A percentile compares a stretch with the other conserved stretches of the same genome.
phyloP scores from a whole-genome alignment of 495 filamentous ascomycete species.

The Aspergillus olivimuriae region DNA sequence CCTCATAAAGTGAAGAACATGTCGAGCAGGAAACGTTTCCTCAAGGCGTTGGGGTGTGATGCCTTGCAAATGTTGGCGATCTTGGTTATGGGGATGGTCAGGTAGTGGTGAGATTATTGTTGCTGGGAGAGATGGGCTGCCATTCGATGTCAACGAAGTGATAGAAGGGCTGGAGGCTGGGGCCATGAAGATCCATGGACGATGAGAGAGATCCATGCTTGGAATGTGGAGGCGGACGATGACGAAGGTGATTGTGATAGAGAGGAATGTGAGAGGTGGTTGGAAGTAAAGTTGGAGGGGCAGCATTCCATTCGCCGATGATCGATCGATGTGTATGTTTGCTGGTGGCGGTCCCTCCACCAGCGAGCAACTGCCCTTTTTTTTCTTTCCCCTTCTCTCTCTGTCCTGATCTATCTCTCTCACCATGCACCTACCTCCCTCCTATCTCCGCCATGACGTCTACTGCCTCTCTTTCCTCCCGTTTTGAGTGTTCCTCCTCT shows the following conservation, averaged over 20 bases:
- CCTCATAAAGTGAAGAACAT: too few species aligned
- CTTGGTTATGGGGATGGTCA: too few species aligned
- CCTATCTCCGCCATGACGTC: conserved; percentile 11
- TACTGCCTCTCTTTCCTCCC: conserved; percentile 14
- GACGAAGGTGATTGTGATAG: too few species aligned
- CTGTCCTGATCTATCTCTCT: neutral
- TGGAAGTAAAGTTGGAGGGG: neutral
- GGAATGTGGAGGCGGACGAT: too few species aligned
- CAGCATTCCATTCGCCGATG: too few species aligned
- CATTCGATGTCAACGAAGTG: conserved; percentile 2
- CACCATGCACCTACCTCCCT: neutral
- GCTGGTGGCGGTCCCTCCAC: too few species aligned
- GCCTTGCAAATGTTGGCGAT: too few species aligned
- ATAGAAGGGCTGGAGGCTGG: conserved; percentile 5
- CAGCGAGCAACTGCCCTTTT: too few species aligned
- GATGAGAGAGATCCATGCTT: neutral
- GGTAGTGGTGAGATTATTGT: neutral
- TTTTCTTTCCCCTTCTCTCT: neutral
- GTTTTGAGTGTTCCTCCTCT: conserved; percentile 10
- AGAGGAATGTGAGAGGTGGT: neutral
- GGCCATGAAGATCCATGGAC: neutral
- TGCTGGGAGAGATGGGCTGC: neutral
- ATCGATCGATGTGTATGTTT: too few species aligned
- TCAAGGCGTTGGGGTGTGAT: neutral
- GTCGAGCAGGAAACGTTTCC: neutral